Evolutionary conservation across 2,329 filamentous ascomycete genomes (phyloP).

Genomic region (Colletotrichum zoysiae): DNA sequence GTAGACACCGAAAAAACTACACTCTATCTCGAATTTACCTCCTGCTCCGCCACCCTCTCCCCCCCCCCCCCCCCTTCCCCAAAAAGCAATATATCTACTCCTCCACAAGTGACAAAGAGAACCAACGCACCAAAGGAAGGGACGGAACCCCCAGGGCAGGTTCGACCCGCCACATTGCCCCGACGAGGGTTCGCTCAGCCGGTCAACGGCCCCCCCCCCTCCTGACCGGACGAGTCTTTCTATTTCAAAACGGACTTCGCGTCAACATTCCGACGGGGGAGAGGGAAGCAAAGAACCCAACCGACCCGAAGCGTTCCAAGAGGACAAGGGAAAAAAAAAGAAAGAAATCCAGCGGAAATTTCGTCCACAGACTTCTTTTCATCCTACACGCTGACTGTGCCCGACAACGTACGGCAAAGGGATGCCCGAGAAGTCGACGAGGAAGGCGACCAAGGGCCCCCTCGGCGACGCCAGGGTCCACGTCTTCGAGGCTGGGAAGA

Average conservation of each 20-base stretch:
- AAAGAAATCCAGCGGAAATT: not conserved
- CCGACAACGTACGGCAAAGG: too few species aligned
- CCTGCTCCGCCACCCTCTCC: not conserved
- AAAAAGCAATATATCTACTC: not conserved
- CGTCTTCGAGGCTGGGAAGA: constrained; percentile 3
- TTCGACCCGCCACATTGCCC: not conserved
- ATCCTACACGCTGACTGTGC: not conserved
- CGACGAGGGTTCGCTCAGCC: not conserved
- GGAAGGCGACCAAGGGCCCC: not conserved
- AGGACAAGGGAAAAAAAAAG: too few species aligned
- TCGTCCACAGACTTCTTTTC: not conserved
- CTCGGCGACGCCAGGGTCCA: not conserved
- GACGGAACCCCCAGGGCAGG: not conserved
- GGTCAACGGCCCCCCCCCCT: not conserved
- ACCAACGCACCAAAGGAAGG: not conserved
- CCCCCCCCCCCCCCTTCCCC: not conserved
- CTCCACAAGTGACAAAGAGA: not conserved
- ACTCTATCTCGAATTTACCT: not conserved
- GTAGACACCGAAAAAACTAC: too few species aligned
- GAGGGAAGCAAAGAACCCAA: not conserved
- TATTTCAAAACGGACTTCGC: not conserved
- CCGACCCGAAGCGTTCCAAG: not conserved
- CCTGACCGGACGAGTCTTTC: too few species aligned
- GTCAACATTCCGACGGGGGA: not conserved
- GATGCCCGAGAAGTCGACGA: not conserved